Percentiles rank a stretch among this genome's conserved stretches.
Conservation (phyloP, 106 monocot genomes). For the Triglochin maritima region DNA sequence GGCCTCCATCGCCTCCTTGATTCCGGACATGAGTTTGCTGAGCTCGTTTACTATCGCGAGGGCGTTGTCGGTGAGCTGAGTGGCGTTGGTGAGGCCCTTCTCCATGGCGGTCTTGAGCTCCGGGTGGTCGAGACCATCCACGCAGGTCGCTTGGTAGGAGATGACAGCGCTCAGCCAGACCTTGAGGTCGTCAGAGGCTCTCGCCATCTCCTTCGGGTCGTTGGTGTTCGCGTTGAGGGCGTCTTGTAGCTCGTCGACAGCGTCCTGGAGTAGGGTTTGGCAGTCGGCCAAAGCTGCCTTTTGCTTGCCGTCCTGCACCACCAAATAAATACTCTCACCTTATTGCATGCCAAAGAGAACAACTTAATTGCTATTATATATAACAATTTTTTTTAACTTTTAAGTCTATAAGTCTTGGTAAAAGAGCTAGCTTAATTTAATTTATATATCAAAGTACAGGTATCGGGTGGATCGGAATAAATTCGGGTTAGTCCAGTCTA, state of each 20-base stretch:
- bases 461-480: no score
- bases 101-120: constrained; percentile 34
- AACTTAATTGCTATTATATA: no score
- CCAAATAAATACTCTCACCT: no score
- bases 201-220: background rate
- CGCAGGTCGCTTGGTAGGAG: constrained; percentile 55
- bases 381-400: no score
- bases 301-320: constrained; percentile 8
- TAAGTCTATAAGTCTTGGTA: no score
- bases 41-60: constrained; percentile 44
- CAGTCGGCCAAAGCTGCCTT: constrained; percentile 32
- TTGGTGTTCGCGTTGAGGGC: background rate
- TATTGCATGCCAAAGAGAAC: no score
- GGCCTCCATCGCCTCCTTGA: constrained; percentile 3
- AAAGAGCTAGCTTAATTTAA: no score
- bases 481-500: no score
- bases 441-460: no score
- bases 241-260: constrained; percentile 17
- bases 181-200: constrained; percentile 31
- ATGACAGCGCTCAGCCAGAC: constrained; percentile 48
- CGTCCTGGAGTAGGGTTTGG: constrained; percentile 31
- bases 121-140: constrained; percentile 37
- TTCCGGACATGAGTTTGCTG: constrained; percentile 5
- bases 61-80: constrained; percentile 58
- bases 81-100: constrained; percentile 15